Conservation (phyloP, 108 stramenopile genomes). For the Cylindrotheca closterium region DNA sequence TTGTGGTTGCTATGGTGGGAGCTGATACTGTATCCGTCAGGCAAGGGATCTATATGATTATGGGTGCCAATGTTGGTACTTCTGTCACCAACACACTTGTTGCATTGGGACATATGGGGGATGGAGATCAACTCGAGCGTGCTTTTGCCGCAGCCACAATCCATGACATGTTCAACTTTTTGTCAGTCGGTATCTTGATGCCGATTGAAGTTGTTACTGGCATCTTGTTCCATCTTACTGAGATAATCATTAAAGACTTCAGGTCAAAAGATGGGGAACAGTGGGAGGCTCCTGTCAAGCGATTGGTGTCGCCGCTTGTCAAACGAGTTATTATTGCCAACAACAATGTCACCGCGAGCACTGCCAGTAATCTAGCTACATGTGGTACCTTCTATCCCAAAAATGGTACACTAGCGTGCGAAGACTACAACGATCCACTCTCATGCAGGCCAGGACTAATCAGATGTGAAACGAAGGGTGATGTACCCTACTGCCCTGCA, state of each 20-base stretch:
- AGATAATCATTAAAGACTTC: constrained; percentile 40
- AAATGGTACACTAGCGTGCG: constrained; percentile 29
- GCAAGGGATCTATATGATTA: constrained; percentile 66
- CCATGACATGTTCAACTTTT: constrained; percentile 81
- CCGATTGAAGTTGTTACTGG: constrained; percentile 57
- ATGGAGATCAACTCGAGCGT: constrained; percentile 66
- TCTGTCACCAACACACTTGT: constrained; percentile 79
- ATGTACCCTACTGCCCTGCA: constrained; percentile 65
- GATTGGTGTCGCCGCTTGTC: constrained; percentile 46
- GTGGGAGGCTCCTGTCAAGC: constrained; percentile 66
- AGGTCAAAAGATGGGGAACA: constrained; percentile 35
- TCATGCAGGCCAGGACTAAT: too few species aligned
- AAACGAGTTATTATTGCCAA: constrained; percentile 59
- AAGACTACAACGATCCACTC: constrained; percentile 35
- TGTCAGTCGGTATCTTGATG: constrained; percentile 62
- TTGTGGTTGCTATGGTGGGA: constrained; percentile 72
- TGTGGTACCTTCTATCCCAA: constrained; percentile 51
- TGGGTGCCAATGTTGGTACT: constrained; percentile 84
- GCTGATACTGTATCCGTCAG: constrained; percentile 46
- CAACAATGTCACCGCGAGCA: constrained; percentile 57
- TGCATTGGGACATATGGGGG: too few species aligned
- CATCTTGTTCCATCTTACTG: constrained; percentile 41
- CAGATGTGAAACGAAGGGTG: constrained; percentile 18
- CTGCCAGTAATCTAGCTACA: constrained; percentile 31
- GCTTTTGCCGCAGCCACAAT: constrained; percentile 83